Conservation (phyloP, 768 basidiomycete genomes). For the Calocera cornea region DNA sequence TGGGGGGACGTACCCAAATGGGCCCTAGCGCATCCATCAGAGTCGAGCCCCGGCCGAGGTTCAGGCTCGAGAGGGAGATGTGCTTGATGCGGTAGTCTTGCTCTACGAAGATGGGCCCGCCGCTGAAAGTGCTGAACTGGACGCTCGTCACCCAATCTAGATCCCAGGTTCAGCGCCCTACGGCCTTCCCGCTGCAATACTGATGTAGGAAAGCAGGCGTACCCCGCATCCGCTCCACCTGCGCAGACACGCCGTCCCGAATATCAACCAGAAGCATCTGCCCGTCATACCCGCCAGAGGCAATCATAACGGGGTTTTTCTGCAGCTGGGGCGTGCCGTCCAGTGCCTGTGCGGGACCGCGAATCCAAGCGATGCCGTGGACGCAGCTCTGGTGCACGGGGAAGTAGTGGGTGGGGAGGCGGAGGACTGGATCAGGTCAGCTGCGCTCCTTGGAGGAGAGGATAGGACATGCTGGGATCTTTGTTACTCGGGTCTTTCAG, state of each 20-base stretch:
- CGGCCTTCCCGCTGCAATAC: neutral
- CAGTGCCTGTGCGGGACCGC: slow-evolving; percentile 42
- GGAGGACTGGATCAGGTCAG: neutral
- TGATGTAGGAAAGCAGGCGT: slow-evolving; percentile 7
- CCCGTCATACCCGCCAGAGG: slow-evolving; percentile 72
- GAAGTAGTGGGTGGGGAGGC: slow-evolving; percentile 61
- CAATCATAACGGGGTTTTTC: slow-evolving; percentile 56
- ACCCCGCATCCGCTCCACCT: slow-evolving; percentile 72
- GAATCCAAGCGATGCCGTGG: slow-evolving; percentile 61
- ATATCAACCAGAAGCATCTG: slow-evolving; percentile 63
- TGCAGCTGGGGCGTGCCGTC: slow-evolving; percentile 35
- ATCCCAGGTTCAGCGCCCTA: neutral
- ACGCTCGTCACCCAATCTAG: slow-evolving; percentile 60
- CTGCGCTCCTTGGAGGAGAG: neutral
- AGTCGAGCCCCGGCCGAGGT: slow-evolving; percentile 59
- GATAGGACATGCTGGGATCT: neutral
- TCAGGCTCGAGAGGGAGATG: slow-evolving; percentile 55
- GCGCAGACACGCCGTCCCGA: slow-evolving; percentile 49
- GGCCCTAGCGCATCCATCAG: slow-evolving; percentile 65
- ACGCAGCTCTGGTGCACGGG: slow-evolving; percentile 68
- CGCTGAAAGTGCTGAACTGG: slow-evolving; percentile 51
- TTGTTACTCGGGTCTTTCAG: neutral
- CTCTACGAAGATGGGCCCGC: slow-evolving; percentile 64
- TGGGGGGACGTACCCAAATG: slow-evolving; percentile 52
- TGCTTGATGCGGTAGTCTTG: slow-evolving; percentile 70